These are phyloP conservation scores for Pelagomonas calceolata DNA, from an alignment of 108 stramenopile species.

Conservation along the genomic window DNA sequence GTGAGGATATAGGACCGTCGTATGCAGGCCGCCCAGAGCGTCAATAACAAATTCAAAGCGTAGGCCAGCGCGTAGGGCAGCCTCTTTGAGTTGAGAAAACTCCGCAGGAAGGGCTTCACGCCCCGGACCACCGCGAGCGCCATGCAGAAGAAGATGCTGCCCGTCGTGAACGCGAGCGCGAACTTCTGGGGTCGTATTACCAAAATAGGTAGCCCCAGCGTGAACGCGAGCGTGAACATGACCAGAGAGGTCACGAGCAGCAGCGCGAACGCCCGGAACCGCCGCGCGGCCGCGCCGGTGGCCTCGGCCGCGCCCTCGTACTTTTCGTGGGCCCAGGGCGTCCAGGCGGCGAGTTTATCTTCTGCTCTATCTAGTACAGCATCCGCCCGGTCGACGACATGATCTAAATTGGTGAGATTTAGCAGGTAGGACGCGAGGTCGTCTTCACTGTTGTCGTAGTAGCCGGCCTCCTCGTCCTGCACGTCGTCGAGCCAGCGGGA, in stretches of 20 bases:
- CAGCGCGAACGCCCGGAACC: conserved; percentile 2
- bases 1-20: conserved; percentile 11
- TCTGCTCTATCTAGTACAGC: too few species aligned
- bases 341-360: too few species aligned
- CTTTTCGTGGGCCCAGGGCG: background rate
- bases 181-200: conserved; percentile 82
- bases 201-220: conserved; percentile 75
- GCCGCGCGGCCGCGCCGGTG: background rate
- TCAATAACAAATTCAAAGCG: conserved; percentile 16
- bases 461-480: too few species aligned
- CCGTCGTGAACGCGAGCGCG: conserved; percentile 78
- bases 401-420: too few species aligned
- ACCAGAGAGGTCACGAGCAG: conserved; percentile 54
- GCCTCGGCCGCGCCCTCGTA: background rate
- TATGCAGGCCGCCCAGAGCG: conserved; percentile 23
- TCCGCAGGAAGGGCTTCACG: conserved; percentile 5
- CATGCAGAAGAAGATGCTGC: conserved; percentile 80
- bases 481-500: too few species aligned
- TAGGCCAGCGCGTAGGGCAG: conserved; percentile 26
- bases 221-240: conserved; percentile 78
- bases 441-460: too few species aligned
- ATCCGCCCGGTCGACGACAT: too few species aligned
- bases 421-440: too few species aligned
- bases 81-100: conserved; percentile 8
- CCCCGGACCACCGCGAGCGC: conserved; percentile 29